phyloP scores from a whole-genome alignment of 352 stramenopile species.

The Phytophthora sansomeana region DNA sequence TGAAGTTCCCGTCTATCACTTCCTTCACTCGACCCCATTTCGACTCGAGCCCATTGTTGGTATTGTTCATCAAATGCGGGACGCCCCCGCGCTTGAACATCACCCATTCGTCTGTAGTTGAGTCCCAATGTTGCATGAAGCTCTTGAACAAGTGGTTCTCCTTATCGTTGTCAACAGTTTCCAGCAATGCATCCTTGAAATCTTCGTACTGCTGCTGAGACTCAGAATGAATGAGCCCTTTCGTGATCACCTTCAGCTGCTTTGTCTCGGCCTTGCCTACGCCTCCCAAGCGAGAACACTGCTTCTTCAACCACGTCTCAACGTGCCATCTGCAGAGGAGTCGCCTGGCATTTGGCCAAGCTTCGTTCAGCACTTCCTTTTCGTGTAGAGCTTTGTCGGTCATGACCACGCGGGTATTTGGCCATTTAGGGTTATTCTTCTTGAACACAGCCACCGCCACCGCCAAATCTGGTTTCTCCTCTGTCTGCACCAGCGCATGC shows the following conservation, averaged over 20 bases:
- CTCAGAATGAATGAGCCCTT: constrained; percentile 1
- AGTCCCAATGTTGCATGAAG: constrained; percentile 17
- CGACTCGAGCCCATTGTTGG: no score
- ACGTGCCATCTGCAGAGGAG: constrained; percentile 11
- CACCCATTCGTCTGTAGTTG: no score
- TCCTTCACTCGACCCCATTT: no score
- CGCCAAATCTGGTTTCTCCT: constrained; percentile 12
- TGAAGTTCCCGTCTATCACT: no score
- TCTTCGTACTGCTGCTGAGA: constrained; percentile 8
- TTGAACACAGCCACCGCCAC: no score
- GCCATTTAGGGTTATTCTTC: no score
- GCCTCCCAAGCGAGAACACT: background rate
- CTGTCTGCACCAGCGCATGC: constrained; percentile 10
- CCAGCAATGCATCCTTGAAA: background rate
- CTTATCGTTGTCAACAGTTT: background rate
- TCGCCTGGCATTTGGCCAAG: constrained; percentile 6
- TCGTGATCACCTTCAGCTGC: background rate
- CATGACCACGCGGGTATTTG: no score
- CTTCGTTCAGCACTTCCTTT: constrained; percentile 12
- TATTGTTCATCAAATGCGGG: no score
- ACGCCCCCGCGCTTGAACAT: no score
- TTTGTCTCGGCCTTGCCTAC: background rate
- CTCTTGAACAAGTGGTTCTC: constrained; percentile 1
- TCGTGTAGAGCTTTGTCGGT: constrained; percentile 20
- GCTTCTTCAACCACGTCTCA: constrained; percentile 13